Conservation (phyloP, 805 yeast species). For the Kregervanrija pseudodelftensis region DNA sequence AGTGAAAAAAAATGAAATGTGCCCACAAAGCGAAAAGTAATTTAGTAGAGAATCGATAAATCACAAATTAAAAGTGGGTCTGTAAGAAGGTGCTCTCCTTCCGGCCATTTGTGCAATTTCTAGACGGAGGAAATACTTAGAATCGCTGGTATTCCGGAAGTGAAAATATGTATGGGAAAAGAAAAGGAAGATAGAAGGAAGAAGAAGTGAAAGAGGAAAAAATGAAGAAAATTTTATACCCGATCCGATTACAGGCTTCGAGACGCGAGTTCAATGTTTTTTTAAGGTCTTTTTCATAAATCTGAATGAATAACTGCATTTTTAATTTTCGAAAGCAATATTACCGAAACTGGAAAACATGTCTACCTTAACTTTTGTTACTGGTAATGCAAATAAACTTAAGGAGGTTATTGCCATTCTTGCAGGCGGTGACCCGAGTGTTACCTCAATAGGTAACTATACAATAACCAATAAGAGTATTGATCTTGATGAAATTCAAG, state of each 20-base stretch:
- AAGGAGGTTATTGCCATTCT: slow-evolving; percentile 78
- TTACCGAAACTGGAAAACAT: slow-evolving; percentile 4
- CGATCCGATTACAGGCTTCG: background rate
- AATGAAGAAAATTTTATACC: background rate
- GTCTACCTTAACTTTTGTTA: slow-evolving; percentile 29
- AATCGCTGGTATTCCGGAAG: slow-evolving; percentile 37
- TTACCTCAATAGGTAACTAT: slow-evolving; percentile 39
- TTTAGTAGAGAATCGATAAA: slow-evolving; percentile 3
- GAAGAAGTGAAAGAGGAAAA: slow-evolving; percentile 1
- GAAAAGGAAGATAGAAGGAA: slow-evolving; percentile 7
- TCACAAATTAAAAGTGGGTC: slow-evolving; percentile 24
- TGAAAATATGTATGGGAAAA: slow-evolving; percentile 23
- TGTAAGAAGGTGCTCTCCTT: slow-evolving; percentile 24
- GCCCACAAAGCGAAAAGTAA: slow-evolving; percentile 28
- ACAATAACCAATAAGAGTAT: slow-evolving; percentile 54
- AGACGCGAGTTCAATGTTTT: background rate
- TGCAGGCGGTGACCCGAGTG: slow-evolving; percentile 28
- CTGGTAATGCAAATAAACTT: slow-evolving; percentile 86
- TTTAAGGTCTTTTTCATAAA: background rate
- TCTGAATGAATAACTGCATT: slow-evolving; percentile 1
- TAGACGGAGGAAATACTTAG: slow-evolving; percentile 25
- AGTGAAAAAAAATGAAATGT: slow-evolving; percentile 11
- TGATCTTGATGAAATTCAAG: slow-evolving; percentile 90
- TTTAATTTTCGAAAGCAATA: background rate
- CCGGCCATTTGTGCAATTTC: slow-evolving; percentile 34